phyloP scores from a whole-genome alignment of 1,284 basidiomycete species.

The Cryptococcus wingfieldii region DNA sequence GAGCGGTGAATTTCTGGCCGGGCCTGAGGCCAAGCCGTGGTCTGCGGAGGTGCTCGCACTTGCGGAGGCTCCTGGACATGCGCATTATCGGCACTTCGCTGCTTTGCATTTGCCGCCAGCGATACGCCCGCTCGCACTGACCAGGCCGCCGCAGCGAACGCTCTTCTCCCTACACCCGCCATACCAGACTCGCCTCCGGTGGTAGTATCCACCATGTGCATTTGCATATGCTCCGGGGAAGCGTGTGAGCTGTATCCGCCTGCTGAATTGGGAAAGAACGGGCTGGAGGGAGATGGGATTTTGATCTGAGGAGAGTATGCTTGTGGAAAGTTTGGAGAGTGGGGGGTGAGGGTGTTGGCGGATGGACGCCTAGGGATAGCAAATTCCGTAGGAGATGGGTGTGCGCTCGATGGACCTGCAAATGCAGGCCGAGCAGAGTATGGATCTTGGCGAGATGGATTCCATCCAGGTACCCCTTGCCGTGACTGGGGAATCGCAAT shows the following conservation, averaged over 20 bases:
- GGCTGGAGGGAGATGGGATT: constrained; percentile 35
- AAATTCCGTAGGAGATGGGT: constrained; percentile 12
- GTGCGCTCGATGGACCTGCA: constrained; percentile 24
- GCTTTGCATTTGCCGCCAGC: constrained; percentile 16
- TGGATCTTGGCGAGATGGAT: constrained; percentile 13
- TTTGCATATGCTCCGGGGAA: constrained; percentile 8
- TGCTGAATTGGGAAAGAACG: constrained; percentile 31
- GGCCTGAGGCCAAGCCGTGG: constrained; percentile 1
- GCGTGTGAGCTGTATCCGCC: constrained; percentile 10
- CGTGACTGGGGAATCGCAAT: constrained; percentile 24
- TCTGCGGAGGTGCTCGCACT: neutral
- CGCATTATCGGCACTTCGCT: constrained; percentile 1
- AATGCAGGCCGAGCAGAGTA: constrained; percentile 28
- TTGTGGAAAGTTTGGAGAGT: constrained; percentile 2
- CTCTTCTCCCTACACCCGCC: constrained; percentile 80
- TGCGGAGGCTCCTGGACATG: neutral
- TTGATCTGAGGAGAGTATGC: constrained; percentile 4
- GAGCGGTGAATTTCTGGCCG: constrained; percentile 9
- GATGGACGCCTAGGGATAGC: constrained; percentile 15
- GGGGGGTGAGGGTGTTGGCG: constrained; percentile 10
- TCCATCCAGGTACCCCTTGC: constrained; percentile 17
- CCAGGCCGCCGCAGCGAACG: constrained; percentile 71
- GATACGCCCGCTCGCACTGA: constrained; percentile 40
- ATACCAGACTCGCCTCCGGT: constrained; percentile 76
- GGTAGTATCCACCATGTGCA: constrained; percentile 59